Base-by-base conservation (phyloP, 306 rosid species). In the Boehmeria nivea region DNA sequence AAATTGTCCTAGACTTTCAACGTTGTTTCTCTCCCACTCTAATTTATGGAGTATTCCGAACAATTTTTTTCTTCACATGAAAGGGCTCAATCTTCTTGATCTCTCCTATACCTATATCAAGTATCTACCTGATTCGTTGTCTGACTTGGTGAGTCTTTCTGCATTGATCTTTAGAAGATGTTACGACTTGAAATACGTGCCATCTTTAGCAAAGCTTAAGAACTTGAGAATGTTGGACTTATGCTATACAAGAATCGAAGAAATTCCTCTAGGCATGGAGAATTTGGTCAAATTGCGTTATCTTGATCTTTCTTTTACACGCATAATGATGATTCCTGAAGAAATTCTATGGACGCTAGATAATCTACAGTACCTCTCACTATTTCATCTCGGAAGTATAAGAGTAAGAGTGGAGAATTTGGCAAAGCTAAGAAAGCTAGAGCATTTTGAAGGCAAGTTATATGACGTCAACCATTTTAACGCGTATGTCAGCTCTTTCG, bases 51-150 rank as follows among this genome's bases (percentile, higher is more conserved):
- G 8, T 18, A 53, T 69, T 45, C 43, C 57, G 38, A n/a, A 39
- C 24, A 16, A 54, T 1, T 69, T 61, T 19, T 69, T 69, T 13
- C 6, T 46, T 4, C 50, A 56, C 18, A 17, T 65, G 56, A 27
- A n/a, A 15, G 56, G 27, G 6, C 56, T 65, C 13, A 26, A 31
- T n/a, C 25, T 65, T 65, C 57, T 65, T 24, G 46, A 65, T 45
- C 46, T 65, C 17, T 65, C 63, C 0, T 12, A 45, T 15, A 65
- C 63, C 0, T 8, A 8, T 24, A 45, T 65, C 9, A 26, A 46
- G 38, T 6, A 25, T 14, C 54, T 49, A 8, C 54, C 54, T 15
- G 54, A 20, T 21, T 50, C 34, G n/a, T 17, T 42, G 17, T 27
- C 24, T 8, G 40, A 17, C 20, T 52, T 65, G 63, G 70, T 20